Evolutionary conservation across 2,329 filamentous ascomycete genomes (phyloP), one percentile per base, ranked within the genome.

Genomic region (Sarocladiaceae sp.): DNA sequence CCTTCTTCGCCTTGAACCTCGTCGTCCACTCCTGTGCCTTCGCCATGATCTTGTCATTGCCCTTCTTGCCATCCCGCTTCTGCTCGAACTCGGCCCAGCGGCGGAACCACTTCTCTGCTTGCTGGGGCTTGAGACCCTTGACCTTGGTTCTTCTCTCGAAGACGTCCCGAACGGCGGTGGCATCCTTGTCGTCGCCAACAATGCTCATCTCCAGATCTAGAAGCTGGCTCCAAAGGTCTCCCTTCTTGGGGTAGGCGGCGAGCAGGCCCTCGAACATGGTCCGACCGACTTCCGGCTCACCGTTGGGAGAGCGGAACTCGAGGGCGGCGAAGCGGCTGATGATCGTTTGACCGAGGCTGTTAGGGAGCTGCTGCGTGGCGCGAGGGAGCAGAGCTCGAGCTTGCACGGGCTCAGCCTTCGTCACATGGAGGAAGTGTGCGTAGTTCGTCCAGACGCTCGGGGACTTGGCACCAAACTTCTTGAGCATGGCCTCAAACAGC

Each of bases 201-300:
- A 73, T 74, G 13, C 76, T 73, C 49, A 82, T 75, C 68, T 98
- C 93, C 45, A 96, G 74, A 59, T 95, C 89, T 1, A 96, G 68
- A 52, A 95, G 82, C 64, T 95, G 83, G 63, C 88, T 93, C 91
- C 91, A 97, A 43, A 97, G 71, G 60, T 96, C 89, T 48, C 88
- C 80, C 62, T 88, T 87, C 71, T 94, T 95, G 35, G 89, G 88
- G 70, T 84, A 95, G 4, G 85, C 83, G 27, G 80, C 78, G 6
- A 98, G 73, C 7, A 98, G 73, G 31, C 84, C 85, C 64, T 96
- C 91, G 56, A 97, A 97, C 58, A 97, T 83, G 20, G 94, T 98
- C 15, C 94, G 84, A 9, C 93, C 93, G 47, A 88, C 86, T 67
- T 98, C 94, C 3, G 88, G 72, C 55, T 94, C 87, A 45, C 90